Evolutionary conservation across 1,284 basidiomycete species (phyloP), one percentile per base, ranked within the genome.

Genomic region (Gastroboletus turbinatus): DNA sequence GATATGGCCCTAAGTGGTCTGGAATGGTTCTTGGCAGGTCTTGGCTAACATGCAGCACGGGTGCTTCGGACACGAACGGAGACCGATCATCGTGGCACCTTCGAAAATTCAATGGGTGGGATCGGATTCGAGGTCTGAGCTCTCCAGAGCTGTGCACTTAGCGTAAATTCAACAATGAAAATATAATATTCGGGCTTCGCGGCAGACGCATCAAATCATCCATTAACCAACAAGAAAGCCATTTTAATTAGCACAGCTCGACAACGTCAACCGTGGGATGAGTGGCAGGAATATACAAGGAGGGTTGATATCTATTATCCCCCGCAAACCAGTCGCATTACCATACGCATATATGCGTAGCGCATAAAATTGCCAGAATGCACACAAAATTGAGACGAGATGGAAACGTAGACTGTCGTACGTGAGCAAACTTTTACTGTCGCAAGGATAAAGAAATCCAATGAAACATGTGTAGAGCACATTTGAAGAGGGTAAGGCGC

Each of bases 401-500:
- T 9, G 17, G 10, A 32, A 50, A 11, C 21, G 16, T 49, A 55
- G 62, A 39, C 36, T 56, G 55, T 56, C 13, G 23, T 60, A 35
- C n/a, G 5, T 47, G 30, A 46, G 21, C 25, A 32, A 33, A 52
- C 43, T 25, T 23, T 9, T n/a, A 40, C 42, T 11, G 23, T 39
- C 16, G 10, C 29, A 36, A n/a, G 14, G 25, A 29, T 35, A 46
- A 1, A 23, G 17, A 5, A 21, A 17, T n/a, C 27, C 42, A 14
- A 38, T 16, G 11, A 14, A 29, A 25, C 33, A 44, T 4, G 1
- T 11, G 21, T 36, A n/a, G 29, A 21, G 6, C 16, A 11, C 25
- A 17, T 17, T 38, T 16, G 30, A 39, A 30, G 17, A 25, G 33
- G 39, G 27, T 13, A 39, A 35, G 21, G 38, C 14, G 42, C 33